Conservation (phyloP, 805 yeast species). For the Metschnikowia anglica region DNA sequence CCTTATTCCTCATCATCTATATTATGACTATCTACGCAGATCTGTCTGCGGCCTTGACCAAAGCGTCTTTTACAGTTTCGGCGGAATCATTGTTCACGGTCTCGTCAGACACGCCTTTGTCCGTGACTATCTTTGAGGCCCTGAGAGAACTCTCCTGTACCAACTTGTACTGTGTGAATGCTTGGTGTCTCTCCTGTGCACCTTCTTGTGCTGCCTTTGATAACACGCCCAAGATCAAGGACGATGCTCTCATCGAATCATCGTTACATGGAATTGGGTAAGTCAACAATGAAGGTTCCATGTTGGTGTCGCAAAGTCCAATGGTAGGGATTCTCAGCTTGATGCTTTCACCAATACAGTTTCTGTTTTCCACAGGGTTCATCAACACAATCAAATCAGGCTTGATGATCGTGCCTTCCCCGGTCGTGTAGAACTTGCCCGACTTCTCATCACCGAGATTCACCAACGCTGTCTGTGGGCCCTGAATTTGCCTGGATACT, state of each 20-base stretch:
- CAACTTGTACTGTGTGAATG: conserved; percentile 20
- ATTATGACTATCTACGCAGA: too few species aligned
- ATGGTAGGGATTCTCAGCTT: conserved; percentile 85
- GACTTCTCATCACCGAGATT: conserved; percentile 73
- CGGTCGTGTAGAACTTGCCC: conserved; percentile 50
- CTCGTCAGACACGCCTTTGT: too few species aligned
- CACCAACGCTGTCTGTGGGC: conserved; percentile 51
- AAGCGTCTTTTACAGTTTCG: too few species aligned
- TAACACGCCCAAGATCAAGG: conserved; percentile 77
- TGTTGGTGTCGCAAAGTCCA: conserved; percentile 91
- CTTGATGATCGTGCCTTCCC: conserved; percentile 57
- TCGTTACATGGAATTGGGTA: conserved; percentile 97
- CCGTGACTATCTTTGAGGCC: too few species aligned
- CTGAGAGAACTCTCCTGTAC: conserved; percentile 4
- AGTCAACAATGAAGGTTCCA: conserved; percentile 84
- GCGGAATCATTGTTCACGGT: too few species aligned
- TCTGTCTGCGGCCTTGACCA: too few species aligned
- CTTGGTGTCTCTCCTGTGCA: conserved; percentile 50
- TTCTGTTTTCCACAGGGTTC: conserved; percentile 85
- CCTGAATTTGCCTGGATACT: conserved; percentile 53
- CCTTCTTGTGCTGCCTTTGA: conserved; percentile 87
- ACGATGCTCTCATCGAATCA: conserved; percentile 79
- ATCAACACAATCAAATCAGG: conserved; percentile 87
- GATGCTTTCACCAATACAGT: conserved; percentile 77
- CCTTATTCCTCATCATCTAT: too few species aligned